Percentiles rank a stretch among this genome's conserved stretches.
Evolutionary conservation across 768 basidiomycete genomes (phyloP).

Genomic region (Agrocybe pediades): DNA sequence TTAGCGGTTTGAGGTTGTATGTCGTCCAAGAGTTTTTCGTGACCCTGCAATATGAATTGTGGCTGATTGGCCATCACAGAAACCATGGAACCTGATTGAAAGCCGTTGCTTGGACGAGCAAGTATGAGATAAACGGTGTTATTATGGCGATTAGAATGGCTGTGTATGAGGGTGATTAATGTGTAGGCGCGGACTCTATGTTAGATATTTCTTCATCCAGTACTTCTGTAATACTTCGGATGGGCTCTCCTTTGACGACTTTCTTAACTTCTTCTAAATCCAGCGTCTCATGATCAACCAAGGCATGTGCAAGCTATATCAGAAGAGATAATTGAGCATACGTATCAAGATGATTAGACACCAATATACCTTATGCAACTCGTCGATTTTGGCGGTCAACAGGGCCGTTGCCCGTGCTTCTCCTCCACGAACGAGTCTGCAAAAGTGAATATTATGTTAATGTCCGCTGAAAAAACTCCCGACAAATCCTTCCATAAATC

Average conservation of each 20-base stretch:
- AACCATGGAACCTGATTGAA: background rate
- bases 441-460: conserved; percentile 24
- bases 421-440: conserved; percentile 65
- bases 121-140: background rate
- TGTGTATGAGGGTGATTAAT: conserved; percentile 13
- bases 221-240: conserved; percentile 69
- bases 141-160: background rate
- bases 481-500: background rate
- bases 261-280: conserved; percentile 82
- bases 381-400: conserved; percentile 66
- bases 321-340: background rate
- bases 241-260: conserved; percentile 82
- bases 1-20: too few relatives aligned
- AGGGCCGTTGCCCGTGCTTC: conserved; percentile 67
- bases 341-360: conserved; percentile 9
- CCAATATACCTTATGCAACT: conserved; percentile 66
- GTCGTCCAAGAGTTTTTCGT: too few relatives aligned
- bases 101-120: background rate
- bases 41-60: too few relatives aligned
- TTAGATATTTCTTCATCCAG: conserved; percentile 56
- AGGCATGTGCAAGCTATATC: conserved; percentile 78
- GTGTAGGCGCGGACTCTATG: conserved; percentile 25
- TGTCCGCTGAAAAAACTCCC: background rate
- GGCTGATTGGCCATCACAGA: background rate
- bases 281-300: conserved; percentile 95